Evolutionary conservation across 163 green algal species (phyloP), one percentile per base, ranked within the genome.

Genomic region (Trebouxia gelatinosa): DNA sequence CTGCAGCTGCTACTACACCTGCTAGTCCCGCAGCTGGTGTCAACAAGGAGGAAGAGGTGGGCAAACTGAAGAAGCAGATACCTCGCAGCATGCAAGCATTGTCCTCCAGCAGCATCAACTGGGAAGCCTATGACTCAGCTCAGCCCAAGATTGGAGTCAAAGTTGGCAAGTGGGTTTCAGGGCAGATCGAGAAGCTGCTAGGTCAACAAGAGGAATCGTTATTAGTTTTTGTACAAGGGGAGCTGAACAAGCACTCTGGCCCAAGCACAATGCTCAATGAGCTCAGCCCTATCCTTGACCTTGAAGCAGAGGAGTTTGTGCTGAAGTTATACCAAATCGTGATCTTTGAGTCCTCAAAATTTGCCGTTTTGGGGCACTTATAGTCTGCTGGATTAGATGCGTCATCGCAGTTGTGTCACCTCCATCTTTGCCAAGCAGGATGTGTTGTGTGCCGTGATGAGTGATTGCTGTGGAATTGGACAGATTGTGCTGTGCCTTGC

Each of bases 301-400:
- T 93, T 2, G 93, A 98, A 50, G 91, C 95, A 1, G 85, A 92
- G 38, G 81, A 79, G 23, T 98, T 98, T 79, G 90, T 97, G 16
- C 84, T 95, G 61, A 97, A 97, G 86, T 89, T 98, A 23, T 98
- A 93, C 85, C 88, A 93, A 32, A 93, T 96, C 77, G 79, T 96
- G 80, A 97, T 98, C 61, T 97, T 92, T 82, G 93, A 97, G 80
- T 90, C 86, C n/a, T 84, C 91, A 61, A 92, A 93, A 79, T 75
- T 74, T 31, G 70, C 71, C 32, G 26, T 78, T 2, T 0, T 66
- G 34, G 70, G 70, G 17, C 40, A 48, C 29, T 35, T 29, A 76
- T 76, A n/a, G n/a, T n/a, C n/a, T n/a, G n/a, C n/a, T n/a, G n/a
- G n/a, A n/a, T n/a, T n/a, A n/a, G n/a, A n/a, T n/a, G n/a, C n/a